phyloP scores from a whole-genome alignment of 2,329 filamentous ascomycete genomes.

The Lachnellula subtilissima region DNA sequence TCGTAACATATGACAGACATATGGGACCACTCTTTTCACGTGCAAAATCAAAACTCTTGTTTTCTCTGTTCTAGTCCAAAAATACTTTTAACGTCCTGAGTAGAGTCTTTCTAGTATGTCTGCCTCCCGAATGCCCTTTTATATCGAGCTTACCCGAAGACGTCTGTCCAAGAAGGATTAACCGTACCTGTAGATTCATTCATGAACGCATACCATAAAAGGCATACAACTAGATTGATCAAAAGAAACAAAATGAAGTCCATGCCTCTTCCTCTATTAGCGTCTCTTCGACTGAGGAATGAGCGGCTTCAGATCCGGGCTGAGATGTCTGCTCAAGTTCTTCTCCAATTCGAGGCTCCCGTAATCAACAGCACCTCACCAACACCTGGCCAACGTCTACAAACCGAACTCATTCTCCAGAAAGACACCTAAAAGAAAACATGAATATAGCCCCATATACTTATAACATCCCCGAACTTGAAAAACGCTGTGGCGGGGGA shows the following conservation, averaged over 20 bases:
- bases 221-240: not conserved
- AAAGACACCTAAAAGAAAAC: not conserved
- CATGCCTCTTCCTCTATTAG: not conserved
- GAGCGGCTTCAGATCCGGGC: too few relatives aligned
- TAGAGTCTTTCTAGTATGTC: too few relatives aligned
- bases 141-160: slow-evolving; percentile 4
- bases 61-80: too few relatives aligned
- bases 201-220: slow-evolving; percentile 11
- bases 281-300: not conserved
- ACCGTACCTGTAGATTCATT: slow-evolving; percentile 1
- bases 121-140: too few relatives aligned
- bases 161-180: slow-evolving; percentile 10
- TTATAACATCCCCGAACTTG: too few relatives aligned
- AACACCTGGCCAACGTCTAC: not conserved
- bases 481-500: not conserved
- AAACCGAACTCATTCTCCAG: not conserved
- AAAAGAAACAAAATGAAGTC: slow-evolving; percentile 1
- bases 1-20: too few relatives aligned
- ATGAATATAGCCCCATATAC: too few relatives aligned
- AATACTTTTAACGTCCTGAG: too few relatives aligned
- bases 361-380: not conserved
- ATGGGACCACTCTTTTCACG: too few relatives aligned
- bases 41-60: too few relatives aligned
- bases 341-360: not conserved
- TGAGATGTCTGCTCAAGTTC: not conserved